Evolutionary conservation across 139 green algal species (phyloP), one percentile per base, ranked within the genome.

Genomic region (Closterium sp.): DNA sequence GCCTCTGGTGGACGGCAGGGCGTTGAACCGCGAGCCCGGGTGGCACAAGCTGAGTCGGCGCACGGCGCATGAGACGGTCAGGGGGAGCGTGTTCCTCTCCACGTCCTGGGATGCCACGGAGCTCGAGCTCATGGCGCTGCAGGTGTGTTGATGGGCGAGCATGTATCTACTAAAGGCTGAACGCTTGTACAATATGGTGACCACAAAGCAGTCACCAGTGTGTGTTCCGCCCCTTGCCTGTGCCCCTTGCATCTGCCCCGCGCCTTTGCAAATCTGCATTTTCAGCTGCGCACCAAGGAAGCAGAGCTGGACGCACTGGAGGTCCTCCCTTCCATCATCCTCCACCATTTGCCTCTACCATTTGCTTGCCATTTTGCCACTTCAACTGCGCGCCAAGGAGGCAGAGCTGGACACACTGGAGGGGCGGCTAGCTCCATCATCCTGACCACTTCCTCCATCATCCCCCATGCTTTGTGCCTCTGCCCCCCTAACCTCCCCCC

Each of bases 1-100:
- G 34, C 89, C 76, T 8, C 89, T 92, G 83, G 81, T n/a, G 19
- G 81, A 83, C 30, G 33, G 23, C 83, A 84, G 66, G 34, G 33
- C 34, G 12, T 2, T 92, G 81, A 84, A 92, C n/a, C 23, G 34
- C 6, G 89, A 88, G 9, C 32, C 34, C 9, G 19, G 33, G 81
- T 84, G 76, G 34, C 88, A 92, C 81, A 92, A 84, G 25, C 89
- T 92, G 30, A 36, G 89, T 34, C 89, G 89, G 6, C 36, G 36
- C 36, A 55, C 36, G 4, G 36, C 36, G 8, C 38, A 66, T 9
- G 38, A 66, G 38, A 66, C 38, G 38, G 38, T 66, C 9, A 66
- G 16, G 23, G 43, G 8, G 1, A 69, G 10, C 16, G 43, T 69
- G 43, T 69, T 69, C 43, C 10, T 69, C 3, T 69, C 10, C 10